Base-by-base conservation (phyloP, 2,329 filamentous ascomycete species). In the Thelonectria blattea region DNA sequence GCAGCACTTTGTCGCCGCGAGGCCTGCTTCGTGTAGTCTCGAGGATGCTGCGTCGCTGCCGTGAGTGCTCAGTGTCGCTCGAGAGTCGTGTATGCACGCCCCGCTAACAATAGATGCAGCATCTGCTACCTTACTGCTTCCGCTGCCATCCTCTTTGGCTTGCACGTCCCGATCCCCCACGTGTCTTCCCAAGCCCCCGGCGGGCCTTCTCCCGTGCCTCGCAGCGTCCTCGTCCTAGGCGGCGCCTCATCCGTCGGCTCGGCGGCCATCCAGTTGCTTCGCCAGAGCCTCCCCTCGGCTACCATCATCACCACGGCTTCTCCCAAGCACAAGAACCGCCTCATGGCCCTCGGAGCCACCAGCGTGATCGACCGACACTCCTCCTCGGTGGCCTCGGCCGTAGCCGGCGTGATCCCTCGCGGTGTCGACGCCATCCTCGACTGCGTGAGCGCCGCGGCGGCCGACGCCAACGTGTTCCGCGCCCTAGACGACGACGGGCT, bases 111-210 rank as follows among this genome's bases (percentile, higher is more conserved):
- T 6, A 24, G 22, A 54, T 47, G 15, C 42, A 67, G 65, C 6
- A 66, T 67, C 42, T 66, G 65, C 27, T 67, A 67, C 48, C 60
- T 66, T 3, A 66, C 65, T 7, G 65, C 65, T 9, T 64, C 64
- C 7, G 52, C 65, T 5, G 58, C 64, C 15, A 67, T 67, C 43
- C 42, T 65, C 24, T 48, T 60, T 20, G 65, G 65, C 2, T 58
- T 67, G 10, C 64, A 59, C 15, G 53, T 65, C 17, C 65, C 63
- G 15, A 59, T 68, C 20, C 60, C 60, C 18, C 64, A 66, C 46
- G 61, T 66, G 52, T 62, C 60, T 2, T 5, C 57, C 2, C 39
- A n/a, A 3, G 58, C 55, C 5, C 60, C 62, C 1, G 62, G 51
- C 4, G 46, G 61, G 1, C 12, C 50, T 8, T n/a, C 24, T 2